These are phyloP conservation scores for Ascoidea tarda DNA, from an alignment of 805 yeast genomes.

Conservation along the genomic window DNA sequence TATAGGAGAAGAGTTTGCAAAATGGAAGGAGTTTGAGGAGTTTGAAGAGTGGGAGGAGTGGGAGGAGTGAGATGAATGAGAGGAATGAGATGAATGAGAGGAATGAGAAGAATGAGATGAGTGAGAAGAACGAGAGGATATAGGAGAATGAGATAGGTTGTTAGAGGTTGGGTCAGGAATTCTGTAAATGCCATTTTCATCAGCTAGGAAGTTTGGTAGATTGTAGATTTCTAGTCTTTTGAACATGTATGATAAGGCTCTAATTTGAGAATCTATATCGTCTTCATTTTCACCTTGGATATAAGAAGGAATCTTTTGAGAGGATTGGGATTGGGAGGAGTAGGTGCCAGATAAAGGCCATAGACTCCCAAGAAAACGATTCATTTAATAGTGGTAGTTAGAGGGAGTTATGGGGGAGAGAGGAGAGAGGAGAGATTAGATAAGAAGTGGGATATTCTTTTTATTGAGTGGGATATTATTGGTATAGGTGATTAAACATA, in stretches of 20 bases:
- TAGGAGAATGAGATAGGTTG: no score
- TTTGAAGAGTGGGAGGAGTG: no score
- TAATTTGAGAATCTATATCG: slow-evolving; percentile 46
- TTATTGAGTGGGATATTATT: no score
- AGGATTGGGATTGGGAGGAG: slow-evolving; percentile 1
- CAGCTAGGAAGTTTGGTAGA: slow-evolving; percentile 27
- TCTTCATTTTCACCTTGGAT: slow-evolving; percentile 34
- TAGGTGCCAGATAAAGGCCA: neutral
- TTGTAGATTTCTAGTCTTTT: slow-evolving; percentile 31
- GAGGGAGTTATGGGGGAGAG: slow-evolving; percentile 4
- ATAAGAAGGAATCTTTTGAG: slow-evolving; percentile 32
- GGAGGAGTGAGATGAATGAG: no score
- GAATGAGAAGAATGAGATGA: no score
- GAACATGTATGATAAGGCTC: slow-evolving; percentile 43
- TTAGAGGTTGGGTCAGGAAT: neutral
- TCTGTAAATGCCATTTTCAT: slow-evolving; percentile 15
- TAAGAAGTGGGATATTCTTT: no score
- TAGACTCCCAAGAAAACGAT: slow-evolving; percentile 1
- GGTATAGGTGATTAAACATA: no score
- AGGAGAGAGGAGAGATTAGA: no score
- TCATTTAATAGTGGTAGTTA: slow-evolving; percentile 2
- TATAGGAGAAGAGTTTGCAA: no score
- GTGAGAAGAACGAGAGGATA: no score
- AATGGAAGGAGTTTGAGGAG: no score
- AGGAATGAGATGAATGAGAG: no score